Evolutionary conservation across 495 filamentous ascomycete species (phyloP).

Genomic region (Penicillium desertorum): DNA sequence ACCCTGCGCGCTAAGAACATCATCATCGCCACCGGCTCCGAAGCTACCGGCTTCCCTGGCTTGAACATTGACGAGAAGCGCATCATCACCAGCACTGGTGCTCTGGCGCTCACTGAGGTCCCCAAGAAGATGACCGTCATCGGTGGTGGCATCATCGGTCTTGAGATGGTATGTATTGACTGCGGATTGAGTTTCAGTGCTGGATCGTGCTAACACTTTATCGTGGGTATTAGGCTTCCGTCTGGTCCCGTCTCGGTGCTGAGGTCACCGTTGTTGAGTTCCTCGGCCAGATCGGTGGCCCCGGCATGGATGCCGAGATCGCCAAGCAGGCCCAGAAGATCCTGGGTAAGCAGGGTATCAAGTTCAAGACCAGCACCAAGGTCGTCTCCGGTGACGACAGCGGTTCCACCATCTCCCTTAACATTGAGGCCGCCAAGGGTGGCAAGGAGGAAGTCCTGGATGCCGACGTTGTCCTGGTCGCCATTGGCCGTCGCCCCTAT

Average conservation of each 20-base stretch:
- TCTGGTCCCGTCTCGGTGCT: constrained; percentile 90
- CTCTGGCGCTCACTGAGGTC: constrained; percentile 82
- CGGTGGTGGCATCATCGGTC: constrained; percentile 96
- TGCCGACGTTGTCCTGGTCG: constrained; percentile 93
- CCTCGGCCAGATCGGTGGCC: constrained; percentile 92
- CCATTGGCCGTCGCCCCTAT: constrained; percentile 94
- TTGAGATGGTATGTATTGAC: constrained; percentile 75
- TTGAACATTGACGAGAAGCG: constrained; percentile 95
- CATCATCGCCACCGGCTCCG: constrained; percentile 91
- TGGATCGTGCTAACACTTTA: constrained; percentile 6
- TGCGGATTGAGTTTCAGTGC: neutral
- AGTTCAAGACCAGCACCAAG: constrained; percentile 97
- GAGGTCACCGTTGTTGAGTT: constrained; percentile 98
- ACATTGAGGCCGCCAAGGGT: constrained; percentile 90
- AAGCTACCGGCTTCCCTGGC: constrained; percentile 94
- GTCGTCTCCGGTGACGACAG: constrained; percentile 80
- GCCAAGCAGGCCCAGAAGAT: constrained; percentile 91
- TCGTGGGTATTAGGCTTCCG: constrained; percentile 63
- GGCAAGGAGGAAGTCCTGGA: constrained; percentile 92
- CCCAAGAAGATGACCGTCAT: constrained; percentile 98
- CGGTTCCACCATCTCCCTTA: constrained; percentile 71
- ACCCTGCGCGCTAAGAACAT: constrained; percentile 91
- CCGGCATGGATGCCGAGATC: constrained; percentile 95
- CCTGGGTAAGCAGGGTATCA: constrained; percentile 93
- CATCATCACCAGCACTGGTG: constrained; percentile 94